Evolutionary conservation across 345 rosid species (phyloP), one percentile per base, ranked within the genome.

Genomic region (Acer yangbiense): DNA sequence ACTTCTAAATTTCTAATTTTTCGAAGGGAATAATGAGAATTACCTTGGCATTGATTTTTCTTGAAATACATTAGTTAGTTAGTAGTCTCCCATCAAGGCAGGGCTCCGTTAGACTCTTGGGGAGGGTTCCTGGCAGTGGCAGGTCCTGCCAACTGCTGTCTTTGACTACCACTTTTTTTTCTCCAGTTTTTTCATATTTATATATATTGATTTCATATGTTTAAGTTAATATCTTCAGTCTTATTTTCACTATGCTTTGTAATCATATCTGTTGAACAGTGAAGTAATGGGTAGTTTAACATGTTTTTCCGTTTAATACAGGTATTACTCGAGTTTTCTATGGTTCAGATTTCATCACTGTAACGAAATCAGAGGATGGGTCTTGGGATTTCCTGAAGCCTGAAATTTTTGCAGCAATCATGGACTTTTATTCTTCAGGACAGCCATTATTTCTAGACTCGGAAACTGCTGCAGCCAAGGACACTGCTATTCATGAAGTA

Each of bases 391-490:
- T 91, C 11, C 87, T 96, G 41, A 91, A 91, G 83, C 98, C 98
- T 82, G 97, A 96, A 80, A 82, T 92, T 11, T 94, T 96, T 88
- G 98, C 98, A 6, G 98, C 88, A 16, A 88, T 96, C 32, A 94
- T 91, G 98, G 99, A 96, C 74, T 96, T 96, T 71, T 94, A 96
- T 85, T 88, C 98, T 68, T 94, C 98, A 78, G 97, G 95, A 39
- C 90, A 89, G 82, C 85, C 98, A 68, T 85, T 96, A 83, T 94
- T 96, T 89, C 79, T 89, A 9, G 98, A 94, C 79, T 80, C 94
- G 0, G 78, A 90, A 84, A 78, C 89, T 82, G 84, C 94, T 21
- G 88, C 93, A 65, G 89, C 99, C 66, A 91, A 84, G 81, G 98
- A 92, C 87, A 96, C 98, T 2, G 97, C 97, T 74, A 89, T 96